A percentile compares a stretch with the other conserved stretches of the same genome.
These are phyloP conservation scores for Verticillium albo-atrum DNA, from an alignment of 2,329 filamentous ascomycete species.

Conservation along the genomic window DNA sequence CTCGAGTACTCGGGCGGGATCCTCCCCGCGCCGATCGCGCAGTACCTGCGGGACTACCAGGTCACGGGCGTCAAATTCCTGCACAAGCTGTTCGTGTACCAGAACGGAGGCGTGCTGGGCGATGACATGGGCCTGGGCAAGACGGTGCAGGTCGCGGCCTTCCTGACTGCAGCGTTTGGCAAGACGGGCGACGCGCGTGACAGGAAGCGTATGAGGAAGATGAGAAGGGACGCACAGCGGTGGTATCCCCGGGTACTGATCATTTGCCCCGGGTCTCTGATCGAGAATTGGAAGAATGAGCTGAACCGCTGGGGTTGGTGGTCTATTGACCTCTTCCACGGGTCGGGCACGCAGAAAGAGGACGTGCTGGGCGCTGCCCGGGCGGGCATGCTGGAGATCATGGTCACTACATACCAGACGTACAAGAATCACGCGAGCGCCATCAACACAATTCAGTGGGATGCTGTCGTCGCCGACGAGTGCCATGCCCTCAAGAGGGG, in stretches of 20 bases:
- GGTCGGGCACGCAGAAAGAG: conserved; percentile 52
- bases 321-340: conserved; percentile 81
- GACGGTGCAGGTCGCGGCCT: conserved; percentile 92
- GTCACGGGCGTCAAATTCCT: conserved; percentile 80
- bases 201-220: conserved; percentile 79
- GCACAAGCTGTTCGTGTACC: conserved; percentile 84
- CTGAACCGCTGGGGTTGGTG: conserved; percentile 93
- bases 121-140: conserved; percentile 99
- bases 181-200: conserved; percentile 91
- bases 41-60: conserved; percentile 90
- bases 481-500: conserved; percentile 86
- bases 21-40: conserved; percentile 84
- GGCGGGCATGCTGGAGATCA: conserved; percentile 76
- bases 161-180: conserved; percentile 85
- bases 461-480: conserved; percentile 91
- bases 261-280: conserved; percentile 82
- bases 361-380: conserved; percentile 67
- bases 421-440: conserved; percentile 72
- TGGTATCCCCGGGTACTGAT: conserved; percentile 88
- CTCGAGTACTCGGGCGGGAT: conserved; percentile 72
- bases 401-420: conserved; percentile 92
- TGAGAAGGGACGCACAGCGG: conserved; percentile 55
- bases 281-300: conserved; percentile 89
- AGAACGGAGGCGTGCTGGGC: conserved; percentile 84
- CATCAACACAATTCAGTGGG: conserved; percentile 86